Conservation (phyloP, 371 early-diverging fungal species). For the Chytridium lagenaria region DNA sequence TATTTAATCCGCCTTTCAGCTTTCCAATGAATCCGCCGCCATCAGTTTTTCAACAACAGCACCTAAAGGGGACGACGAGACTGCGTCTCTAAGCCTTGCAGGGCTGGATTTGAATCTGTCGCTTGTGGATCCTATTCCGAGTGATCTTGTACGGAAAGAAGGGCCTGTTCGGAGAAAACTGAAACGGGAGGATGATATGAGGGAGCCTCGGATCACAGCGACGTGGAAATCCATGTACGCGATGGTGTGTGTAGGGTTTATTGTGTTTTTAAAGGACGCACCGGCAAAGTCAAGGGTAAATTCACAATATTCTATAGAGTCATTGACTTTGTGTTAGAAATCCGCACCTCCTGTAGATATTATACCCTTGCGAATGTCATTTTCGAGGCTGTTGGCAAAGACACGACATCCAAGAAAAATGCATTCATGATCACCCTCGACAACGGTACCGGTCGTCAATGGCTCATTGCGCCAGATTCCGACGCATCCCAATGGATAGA, state of each 20-base stretch:
- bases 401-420: slow-evolving; percentile 48
- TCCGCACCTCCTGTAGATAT: slow-evolving; percentile 39
- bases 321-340: slow-evolving; percentile 28
- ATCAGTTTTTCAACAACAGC: not conserved
- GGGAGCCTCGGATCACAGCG: slow-evolving; percentile 32
- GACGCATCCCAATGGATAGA: slow-evolving; percentile 54
- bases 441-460: slow-evolving; percentile 33
- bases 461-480: slow-evolving; percentile 42
- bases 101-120: slow-evolving; percentile 30
- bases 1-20: too few relatives aligned
- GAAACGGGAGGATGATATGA: slow-evolving; percentile 37
- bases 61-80: not conserved
- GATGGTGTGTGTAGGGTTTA: slow-evolving; percentile 52
- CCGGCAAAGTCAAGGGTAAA: slow-evolving; percentile 38
- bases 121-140: slow-evolving; percentile 45
- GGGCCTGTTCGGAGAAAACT: slow-evolving; percentile 48
- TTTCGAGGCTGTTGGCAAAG: slow-evolving; percentile 43
- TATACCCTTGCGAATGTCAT: slow-evolving; percentile 37
- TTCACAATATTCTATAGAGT: not conserved
- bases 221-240: slow-evolving; percentile 53
- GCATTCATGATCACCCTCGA: slow-evolving; percentile 37
- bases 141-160: slow-evolving; percentile 54
- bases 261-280: slow-evolving; percentile 55
- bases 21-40: not conserved
- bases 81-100: slow-evolving; percentile 23